Evolutionary conservation across 352 stramenopile genomes (phyloP).

Genomic region (Phytophthora crassamura): DNA sequence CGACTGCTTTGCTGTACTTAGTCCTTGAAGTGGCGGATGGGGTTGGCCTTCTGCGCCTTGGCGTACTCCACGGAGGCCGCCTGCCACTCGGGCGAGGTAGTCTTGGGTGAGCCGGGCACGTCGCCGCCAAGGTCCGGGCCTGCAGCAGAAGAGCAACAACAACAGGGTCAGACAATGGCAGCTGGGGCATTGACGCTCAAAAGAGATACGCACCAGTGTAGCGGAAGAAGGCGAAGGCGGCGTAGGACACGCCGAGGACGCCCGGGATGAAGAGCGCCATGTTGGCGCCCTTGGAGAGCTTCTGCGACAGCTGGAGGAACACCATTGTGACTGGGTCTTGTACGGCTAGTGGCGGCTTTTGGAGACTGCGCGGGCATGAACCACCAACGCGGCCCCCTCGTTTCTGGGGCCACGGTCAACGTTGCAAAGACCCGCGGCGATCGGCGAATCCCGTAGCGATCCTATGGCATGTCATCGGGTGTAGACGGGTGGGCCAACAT

Average conservation of each 20-base stretch:
- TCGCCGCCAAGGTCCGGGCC: slow-evolving; percentile 69
- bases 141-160: slow-evolving; percentile 26
- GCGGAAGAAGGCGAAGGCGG: slow-evolving; percentile 56
- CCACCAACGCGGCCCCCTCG: slow-evolving; percentile 30
- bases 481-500: not conserved
- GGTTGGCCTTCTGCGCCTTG: slow-evolving; percentile 85
- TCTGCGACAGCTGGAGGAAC: slow-evolving; percentile 74
- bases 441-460: slow-evolving; percentile 2
- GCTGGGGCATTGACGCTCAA: not conserved
- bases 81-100: slow-evolving; percentile 79
- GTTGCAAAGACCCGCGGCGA: slow-evolving; percentile 59
- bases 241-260: slow-evolving; percentile 51
- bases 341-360: slow-evolving; percentile 32
- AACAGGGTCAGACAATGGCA: not conserved
- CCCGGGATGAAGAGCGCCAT: slow-evolving; percentile 55
- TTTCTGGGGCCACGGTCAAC: slow-evolving; percentile 40
- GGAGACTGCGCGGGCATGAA: slow-evolving; percentile 37
- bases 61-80: slow-evolving; percentile 78
- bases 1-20: slow-evolving; percentile 51
- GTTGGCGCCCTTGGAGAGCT: slow-evolving; percentile 67
- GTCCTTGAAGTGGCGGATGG: slow-evolving; percentile 84
- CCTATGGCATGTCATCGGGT: not conserved
- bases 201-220: slow-evolving; percentile 60
- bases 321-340: slow-evolving; percentile 32
- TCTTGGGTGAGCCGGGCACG: slow-evolving; percentile 61